Conservation (phyloP, 2,329 filamentous ascomycete genomes). For the Botrytis cinerea region DNA sequence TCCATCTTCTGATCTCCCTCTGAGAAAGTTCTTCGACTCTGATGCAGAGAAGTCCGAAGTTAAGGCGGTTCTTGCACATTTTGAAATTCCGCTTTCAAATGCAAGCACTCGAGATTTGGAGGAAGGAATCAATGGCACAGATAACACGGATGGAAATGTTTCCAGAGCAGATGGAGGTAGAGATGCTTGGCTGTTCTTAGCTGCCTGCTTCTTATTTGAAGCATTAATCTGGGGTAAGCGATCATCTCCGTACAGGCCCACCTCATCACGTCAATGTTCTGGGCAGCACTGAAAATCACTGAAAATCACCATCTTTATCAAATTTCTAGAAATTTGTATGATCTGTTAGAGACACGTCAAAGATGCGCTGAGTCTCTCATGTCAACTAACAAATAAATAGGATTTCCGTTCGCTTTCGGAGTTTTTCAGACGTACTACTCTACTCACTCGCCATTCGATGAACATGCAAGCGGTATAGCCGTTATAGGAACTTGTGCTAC, state of each 20-base stretch:
- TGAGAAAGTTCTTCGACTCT: not conserved
- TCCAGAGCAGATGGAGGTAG: slow-evolving; percentile 52
- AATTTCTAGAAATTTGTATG: not conserved
- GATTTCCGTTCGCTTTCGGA: slow-evolving; percentile 45
- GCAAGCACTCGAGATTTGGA: slow-evolving; percentile 2
- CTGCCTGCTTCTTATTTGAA: slow-evolving; percentile 54
- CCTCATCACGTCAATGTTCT: not conserved
- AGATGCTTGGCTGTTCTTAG: slow-evolving; percentile 54
- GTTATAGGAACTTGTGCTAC: slow-evolving; percentile 45
- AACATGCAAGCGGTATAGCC: slow-evolving; percentile 45
- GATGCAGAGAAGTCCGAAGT: not conserved
- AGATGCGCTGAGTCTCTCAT: not conserved
- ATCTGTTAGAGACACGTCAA: not conserved
- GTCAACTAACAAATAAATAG: slow-evolving; percentile 29
- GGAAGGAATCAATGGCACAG: not conserved
- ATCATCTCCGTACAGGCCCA: not conserved
- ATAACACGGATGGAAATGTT: slow-evolving; percentile 4
- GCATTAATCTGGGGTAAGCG: slow-evolving; percentile 54
- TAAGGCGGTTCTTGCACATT: not conserved
- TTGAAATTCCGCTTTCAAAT: slow-evolving; percentile 2
- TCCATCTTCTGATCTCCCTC: not conserved
- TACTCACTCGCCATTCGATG: slow-evolving; percentile 43
- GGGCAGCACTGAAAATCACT: not conserved
- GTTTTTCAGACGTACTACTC: slow-evolving; percentile 50
- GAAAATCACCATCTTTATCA: not conserved